Evolutionary conservation across 2,329 filamentous ascomycete genomes (phyloP).

Genomic region (Claviceps lovelessii): DNA sequence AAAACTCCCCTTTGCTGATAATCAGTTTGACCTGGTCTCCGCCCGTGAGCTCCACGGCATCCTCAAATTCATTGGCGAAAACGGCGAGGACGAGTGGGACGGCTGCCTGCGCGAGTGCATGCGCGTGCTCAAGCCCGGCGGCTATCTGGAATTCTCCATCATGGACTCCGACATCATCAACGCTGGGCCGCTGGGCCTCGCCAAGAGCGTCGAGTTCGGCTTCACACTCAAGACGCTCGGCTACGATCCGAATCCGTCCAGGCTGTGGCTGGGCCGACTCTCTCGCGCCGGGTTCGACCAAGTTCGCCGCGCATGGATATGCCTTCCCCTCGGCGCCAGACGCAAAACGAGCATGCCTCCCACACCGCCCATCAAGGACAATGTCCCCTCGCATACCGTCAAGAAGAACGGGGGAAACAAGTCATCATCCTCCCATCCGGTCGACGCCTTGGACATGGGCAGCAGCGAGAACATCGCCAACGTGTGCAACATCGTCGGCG

Average conservation of each 20-base stretch:
- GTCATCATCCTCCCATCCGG: constrained; percentile 31
- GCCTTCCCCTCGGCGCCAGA: constrained; percentile 61
- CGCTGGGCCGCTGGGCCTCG: constrained; percentile 62
- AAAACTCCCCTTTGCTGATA: constrained; percentile 69
- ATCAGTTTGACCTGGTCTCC: constrained; percentile 83
- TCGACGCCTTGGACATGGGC: constrained; percentile 50
- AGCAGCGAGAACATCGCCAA: constrained; percentile 58
- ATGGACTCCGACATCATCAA: constrained; percentile 85
- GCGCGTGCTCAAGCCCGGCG: constrained; percentile 83
- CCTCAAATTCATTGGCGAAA: constrained; percentile 57
- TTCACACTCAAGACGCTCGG: constrained; percentile 80
- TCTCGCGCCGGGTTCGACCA: constrained; percentile 62
- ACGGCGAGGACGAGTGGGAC: constrained; percentile 74
- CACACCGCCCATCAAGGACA: constrained; percentile 19
- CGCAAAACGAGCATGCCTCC: constrained; percentile 17
- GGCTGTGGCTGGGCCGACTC: constrained; percentile 63
- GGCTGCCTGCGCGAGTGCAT: constrained; percentile 72
- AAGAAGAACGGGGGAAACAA: constrained; percentile 19
- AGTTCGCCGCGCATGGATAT: constrained; percentile 75
- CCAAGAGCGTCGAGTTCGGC: constrained; percentile 80
- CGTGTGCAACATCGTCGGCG: constrained; percentile 68
- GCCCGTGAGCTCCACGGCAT: constrained; percentile 75
- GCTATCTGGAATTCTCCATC: constrained; percentile 80
- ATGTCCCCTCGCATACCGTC: constrained; percentile 17
- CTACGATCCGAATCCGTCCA: constrained; percentile 76